Evolutionary conservation across 805 yeast genomes (phyloP).

Genomic region (Spathaspora gorwiae): DNA sequence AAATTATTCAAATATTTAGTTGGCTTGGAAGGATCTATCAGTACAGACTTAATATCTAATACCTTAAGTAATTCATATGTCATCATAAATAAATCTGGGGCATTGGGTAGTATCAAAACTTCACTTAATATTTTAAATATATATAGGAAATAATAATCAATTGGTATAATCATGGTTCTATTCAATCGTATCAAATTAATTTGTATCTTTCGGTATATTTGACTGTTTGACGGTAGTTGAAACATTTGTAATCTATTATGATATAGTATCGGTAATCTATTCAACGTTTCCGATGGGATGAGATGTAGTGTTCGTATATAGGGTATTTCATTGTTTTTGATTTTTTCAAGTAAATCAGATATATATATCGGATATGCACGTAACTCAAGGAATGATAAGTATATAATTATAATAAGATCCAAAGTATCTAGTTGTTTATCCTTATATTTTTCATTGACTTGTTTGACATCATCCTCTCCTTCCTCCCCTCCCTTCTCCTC

Average conservation of each 20-base stretch:
- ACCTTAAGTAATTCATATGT: slow-evolving; percentile 20
- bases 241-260: slow-evolving; percentile 36
- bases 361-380: slow-evolving; percentile 46
- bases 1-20: slow-evolving; percentile 7
- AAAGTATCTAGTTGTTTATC: slow-evolving; percentile 8
- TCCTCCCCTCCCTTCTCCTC: slow-evolving; percentile 3
- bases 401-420: slow-evolving; percentile 39
- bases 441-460: neutral
- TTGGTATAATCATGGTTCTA: slow-evolving; percentile 9
- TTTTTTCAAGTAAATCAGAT: slow-evolving; percentile 42
- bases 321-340: slow-evolving; percentile 45
- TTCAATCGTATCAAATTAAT: slow-evolving; percentile 9
- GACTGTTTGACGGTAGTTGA: slow-evolving; percentile 34
- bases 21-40: neutral
- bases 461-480: neutral
- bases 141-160: slow-evolving; percentile 29
- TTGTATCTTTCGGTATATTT: slow-evolving; percentile 23
- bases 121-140: slow-evolving; percentile 40
- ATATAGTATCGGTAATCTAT: slow-evolving; percentile 36
- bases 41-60: slow-evolving; percentile 1
- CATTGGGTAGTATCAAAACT: slow-evolving; percentile 40
- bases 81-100: slow-evolving; percentile 44
- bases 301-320: slow-evolving; percentile 36
- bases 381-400: slow-evolving; percentile 46
- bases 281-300: slow-evolving; percentile 35